Conservation (phyloP, 441 rosid genomes). For the Gossypium davidsonii region DNA sequence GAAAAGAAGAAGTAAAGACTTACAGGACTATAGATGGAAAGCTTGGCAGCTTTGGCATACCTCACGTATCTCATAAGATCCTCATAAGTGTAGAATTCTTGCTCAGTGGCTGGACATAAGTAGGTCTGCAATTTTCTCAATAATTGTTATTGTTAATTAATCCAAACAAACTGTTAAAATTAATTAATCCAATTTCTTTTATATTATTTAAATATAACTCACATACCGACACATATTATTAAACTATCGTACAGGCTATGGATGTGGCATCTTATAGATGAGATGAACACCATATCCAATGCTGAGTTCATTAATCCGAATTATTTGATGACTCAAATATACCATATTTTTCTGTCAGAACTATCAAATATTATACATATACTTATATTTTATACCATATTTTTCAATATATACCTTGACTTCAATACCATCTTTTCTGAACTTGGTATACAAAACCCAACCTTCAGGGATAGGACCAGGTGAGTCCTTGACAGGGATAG, state of each 20-base stretch:
- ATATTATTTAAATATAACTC: too few relatives aligned
- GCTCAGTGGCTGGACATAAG: slow-evolving; percentile 19
- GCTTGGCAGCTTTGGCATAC: slow-evolving; percentile 18
- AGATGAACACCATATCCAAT: too few relatives aligned
- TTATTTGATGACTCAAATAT: too few relatives aligned
- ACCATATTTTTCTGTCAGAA: too few relatives aligned
- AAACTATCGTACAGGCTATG: too few relatives aligned
- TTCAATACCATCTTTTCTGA: background rate
- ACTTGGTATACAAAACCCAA: background rate
- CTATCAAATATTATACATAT: too few relatives aligned
- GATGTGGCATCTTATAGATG: too few relatives aligned
- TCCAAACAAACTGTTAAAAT: background rate
- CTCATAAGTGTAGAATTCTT: slow-evolving; percentile 20
- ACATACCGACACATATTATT: too few relatives aligned
- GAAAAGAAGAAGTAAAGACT: slow-evolving; percentile 5
- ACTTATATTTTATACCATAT: background rate
- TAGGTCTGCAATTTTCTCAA: slow-evolving; percentile 16
- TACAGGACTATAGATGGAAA: slow-evolving; percentile 24
- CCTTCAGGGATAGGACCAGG: slow-evolving; percentile 1
- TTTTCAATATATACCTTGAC: background rate
- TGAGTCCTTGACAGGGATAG: background rate
- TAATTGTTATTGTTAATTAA: too few relatives aligned
- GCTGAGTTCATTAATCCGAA: too few relatives aligned
- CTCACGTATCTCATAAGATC: slow-evolving; percentile 29
- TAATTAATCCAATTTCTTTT: background rate